Base-by-base conservation (phyloP, 164 flowering plant genomes). In the Aristolochia contorta region DNA sequence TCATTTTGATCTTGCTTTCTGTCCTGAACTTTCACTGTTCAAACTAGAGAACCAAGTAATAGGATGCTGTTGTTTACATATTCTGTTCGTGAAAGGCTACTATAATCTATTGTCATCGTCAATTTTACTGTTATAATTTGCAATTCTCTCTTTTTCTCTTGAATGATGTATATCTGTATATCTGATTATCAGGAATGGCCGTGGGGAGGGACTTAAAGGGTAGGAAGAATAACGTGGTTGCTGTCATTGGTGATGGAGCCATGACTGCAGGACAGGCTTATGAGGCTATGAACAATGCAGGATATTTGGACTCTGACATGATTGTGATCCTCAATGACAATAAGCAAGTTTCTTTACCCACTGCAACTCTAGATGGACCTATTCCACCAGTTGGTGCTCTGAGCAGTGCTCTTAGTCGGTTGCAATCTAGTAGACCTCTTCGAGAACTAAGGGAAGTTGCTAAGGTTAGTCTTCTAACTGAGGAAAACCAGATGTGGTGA, bases 221-320 rank as follows among this genome's bases (percentile, higher is more conserved):
- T 24, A 72, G 77, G 70, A 79, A 84, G 46, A 93, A 90, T 69
- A 57, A 79, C 62, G 98, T 93, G 0, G 68, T 93, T 70, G 86
- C 97, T 51, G 90, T 93, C 12, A 93, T 93, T 65, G 98, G 98
- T 27, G 98, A 93, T 70, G 98, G 98, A 61, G 96, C 98, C 65
- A 90, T 90, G 98, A 93, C 98, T 37, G 98, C 98, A 6, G 98
- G 98, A 43, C 98, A 93, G 72, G 98, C 98, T 61, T 93, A 87
- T 67, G 98, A 92, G 68, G 98, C 98, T 59, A 89, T 92, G 98
- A 92, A 92, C 78, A 92, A 92, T 64, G 96, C 98, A 6, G 98
- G 98, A 15, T 89, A 92, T 73, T 68, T 92, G n/a, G 98, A 92
- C 58, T 83, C 96, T 4, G 93, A 92, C 65, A 89, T 92, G 98